Percentiles rank a stretch among this genome's conserved stretches.
These are phyloP conservation scores for Fusarium coffeatum DNA, from an alignment of 2,329 filamentous ascomycete species.

Conservation along the genomic window DNA sequence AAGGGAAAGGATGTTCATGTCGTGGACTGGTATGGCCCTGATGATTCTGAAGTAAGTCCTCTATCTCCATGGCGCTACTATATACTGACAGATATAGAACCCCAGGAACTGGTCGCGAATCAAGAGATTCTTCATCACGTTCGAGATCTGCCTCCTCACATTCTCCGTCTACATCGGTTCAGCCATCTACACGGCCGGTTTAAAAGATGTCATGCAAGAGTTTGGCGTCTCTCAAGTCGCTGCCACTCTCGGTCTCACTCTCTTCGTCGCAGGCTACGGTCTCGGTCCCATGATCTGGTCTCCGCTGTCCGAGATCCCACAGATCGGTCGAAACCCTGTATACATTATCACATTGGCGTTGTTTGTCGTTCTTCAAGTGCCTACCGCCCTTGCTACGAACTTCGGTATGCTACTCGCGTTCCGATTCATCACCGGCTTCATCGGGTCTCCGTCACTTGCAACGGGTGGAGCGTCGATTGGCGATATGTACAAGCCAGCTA, in stretches of 20 bases:
- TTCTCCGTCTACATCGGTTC: constrained; percentile 24
- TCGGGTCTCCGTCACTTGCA: constrained; percentile 43
- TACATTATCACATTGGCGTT: constrained; percentile 69
- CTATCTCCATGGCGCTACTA: rapidly evolving
- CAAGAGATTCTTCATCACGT: constrained; percentile 13
- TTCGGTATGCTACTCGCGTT: constrained; percentile 65
- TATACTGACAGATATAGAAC: background rate
- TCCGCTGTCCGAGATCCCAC: constrained; percentile 60
- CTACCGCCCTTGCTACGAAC: constrained; percentile 64
- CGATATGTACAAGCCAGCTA: constrained; percentile 9
- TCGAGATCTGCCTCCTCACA: constrained; percentile 15
- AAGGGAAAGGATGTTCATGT: constrained; percentile 6
- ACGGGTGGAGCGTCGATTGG: constrained; percentile 7
- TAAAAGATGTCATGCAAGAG: constrained; percentile 1
- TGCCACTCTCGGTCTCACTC: constrained; percentile 1
- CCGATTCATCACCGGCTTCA: constrained; percentile 64
- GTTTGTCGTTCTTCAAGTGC: constrained; percentile 67
- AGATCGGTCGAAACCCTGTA: constrained; percentile 64
- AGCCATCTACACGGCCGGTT: constrained; percentile 8
- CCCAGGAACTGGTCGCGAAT: constrained; percentile 6
- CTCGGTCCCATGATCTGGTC: constrained; percentile 10
- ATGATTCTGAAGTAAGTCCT: background rate
- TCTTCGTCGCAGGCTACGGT: constrained; percentile 2
- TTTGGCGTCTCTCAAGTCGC: constrained; percentile 8
- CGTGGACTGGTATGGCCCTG: constrained; percentile 7